phyloP scores from a whole-genome alignment of 768 basidiomycete genomes.

The Termitomyces sp. region DNA sequence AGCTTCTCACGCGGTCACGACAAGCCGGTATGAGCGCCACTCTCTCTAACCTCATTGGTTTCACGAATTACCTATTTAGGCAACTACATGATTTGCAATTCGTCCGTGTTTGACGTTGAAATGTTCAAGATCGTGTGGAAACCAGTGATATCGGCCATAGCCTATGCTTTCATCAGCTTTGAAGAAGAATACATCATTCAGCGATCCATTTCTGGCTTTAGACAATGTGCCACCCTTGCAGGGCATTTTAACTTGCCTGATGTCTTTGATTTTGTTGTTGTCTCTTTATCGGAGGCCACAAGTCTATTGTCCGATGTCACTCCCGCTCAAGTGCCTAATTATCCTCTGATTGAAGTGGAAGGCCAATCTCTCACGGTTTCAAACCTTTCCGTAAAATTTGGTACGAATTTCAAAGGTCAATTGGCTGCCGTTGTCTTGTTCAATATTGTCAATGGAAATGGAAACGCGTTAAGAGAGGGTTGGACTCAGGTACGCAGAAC shows the following conservation, averaged over 20 bases:
- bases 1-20: conserved; percentile 76
- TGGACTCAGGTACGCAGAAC: conserved; percentile 75
- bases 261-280: conserved; percentile 95
- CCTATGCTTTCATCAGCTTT: conserved; percentile 92
- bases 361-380: conserved; percentile 88
- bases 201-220: conserved; percentile 91
- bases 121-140: conserved; percentile 97
- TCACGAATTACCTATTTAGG: conserved; percentile 30
- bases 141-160: conserved; percentile 88
- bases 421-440: conserved; percentile 96
- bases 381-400: conserved; percentile 87
- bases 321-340: conserved; percentile 69
- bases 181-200: conserved; percentile 97
- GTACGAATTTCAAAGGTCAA: conserved; percentile 92
- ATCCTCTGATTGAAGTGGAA: conserved; percentile 87
- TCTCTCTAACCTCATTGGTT: neutral
- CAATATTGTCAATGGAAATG: conserved; percentile 96
- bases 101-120: conserved; percentile 75
- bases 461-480: conserved; percentile 87
- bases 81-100: conserved; percentile 72
- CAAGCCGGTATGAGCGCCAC: conserved; percentile 61
- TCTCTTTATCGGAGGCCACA: conserved; percentile 89
- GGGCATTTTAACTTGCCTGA: conserved; percentile 86
- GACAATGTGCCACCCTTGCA: conserved; percentile 92
- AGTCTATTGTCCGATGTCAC: conserved; percentile 74